Conservation (phyloP, 1,139 yeast species). For the Candida tropicalis region DNA sequence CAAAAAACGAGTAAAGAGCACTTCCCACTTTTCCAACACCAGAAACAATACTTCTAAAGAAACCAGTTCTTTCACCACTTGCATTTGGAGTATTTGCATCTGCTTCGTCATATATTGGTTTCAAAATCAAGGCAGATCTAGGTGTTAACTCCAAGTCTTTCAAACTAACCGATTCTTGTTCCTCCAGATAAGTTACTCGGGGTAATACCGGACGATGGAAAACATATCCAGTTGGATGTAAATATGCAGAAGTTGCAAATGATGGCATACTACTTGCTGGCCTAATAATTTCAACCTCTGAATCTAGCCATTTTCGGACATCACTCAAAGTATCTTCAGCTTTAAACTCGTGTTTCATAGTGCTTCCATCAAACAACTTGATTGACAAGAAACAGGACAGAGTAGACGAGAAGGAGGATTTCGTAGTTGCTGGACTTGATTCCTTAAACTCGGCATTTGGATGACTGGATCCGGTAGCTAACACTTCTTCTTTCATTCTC, state of each 20-base stretch:
- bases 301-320: constrained; percentile 67
- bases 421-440: neutral
- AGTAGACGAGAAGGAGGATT: constrained; percentile 2
- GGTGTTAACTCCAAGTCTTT: constrained; percentile 57
- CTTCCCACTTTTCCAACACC: constrained; percentile 23
- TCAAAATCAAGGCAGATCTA: constrained; percentile 65
- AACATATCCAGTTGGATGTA: constrained; percentile 37
- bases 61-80: constrained; percentile 17
- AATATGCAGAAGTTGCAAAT: constrained; percentile 37
- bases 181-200: constrained; percentile 41
- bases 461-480: too few species aligned
- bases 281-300: constrained; percentile 35
- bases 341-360: constrained; percentile 47
- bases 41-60: constrained; percentile 20
- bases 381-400: constrained; percentile 47
- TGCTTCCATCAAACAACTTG: constrained; percentile 57
- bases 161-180: constrained; percentile 55
- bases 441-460: neutral
- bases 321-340: constrained; percentile 46
- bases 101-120: constrained; percentile 47
- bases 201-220: constrained; percentile 44
- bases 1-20: constrained; percentile 46
- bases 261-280: constrained; percentile 33
- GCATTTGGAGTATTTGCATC: constrained; percentile 20
- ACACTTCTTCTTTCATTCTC: constrained; percentile 39